Evolutionary conservation across 768 basidiomycete genomes (phyloP).

Genomic region (Trichaptum fuscoviolaceum): DNA sequence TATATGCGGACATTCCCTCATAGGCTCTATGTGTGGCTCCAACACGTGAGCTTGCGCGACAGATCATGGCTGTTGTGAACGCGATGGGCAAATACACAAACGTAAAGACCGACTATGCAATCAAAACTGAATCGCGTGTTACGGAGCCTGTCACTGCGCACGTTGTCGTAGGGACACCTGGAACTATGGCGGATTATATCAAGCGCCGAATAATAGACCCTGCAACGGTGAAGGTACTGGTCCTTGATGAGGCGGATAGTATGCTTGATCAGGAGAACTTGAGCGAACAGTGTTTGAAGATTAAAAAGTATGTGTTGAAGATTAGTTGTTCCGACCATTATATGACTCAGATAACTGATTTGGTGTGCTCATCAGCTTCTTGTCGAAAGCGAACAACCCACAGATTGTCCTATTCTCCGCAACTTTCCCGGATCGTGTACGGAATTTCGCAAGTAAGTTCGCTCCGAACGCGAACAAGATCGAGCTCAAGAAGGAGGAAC

Average conservation of each 20-base stretch:
- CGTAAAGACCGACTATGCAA: constrained; percentile 92
- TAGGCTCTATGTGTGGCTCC: constrained; percentile 97
- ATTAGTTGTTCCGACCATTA: neutral
- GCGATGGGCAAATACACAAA: constrained; percentile 94
- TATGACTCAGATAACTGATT: constrained; percentile 3
- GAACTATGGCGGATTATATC: constrained; percentile 89
- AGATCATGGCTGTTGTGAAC: constrained; percentile 93
- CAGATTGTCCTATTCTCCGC: constrained; percentile 98
- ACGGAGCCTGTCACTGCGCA: constrained; percentile 64
- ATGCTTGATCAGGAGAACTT: constrained; percentile 95
- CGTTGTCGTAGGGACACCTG: constrained; percentile 92
- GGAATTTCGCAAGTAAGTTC: constrained; percentile 86
- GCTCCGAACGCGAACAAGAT: constrained; percentile 96
- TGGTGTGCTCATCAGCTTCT: constrained; percentile 37
- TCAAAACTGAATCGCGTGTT: constrained; percentile 51
- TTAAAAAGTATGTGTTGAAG: constrained; percentile 72
- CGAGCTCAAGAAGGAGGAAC: constrained; percentile 87
- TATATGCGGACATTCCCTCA: constrained; percentile 10
- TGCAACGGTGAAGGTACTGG: constrained; percentile 81
- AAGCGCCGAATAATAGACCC: constrained; percentile 73
- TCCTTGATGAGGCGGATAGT: constrained; percentile 97
- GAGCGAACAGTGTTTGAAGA: constrained; percentile 87
- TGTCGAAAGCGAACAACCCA: constrained; percentile 44
- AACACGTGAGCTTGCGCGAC: constrained; percentile 92
- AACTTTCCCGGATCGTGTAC: constrained; percentile 93